Evolutionary conservation across 2,329 filamentous ascomycete genomes (phyloP), one percentile per base, ranked within the genome.

Genomic region (Cryphonectria radicalis): DNA sequence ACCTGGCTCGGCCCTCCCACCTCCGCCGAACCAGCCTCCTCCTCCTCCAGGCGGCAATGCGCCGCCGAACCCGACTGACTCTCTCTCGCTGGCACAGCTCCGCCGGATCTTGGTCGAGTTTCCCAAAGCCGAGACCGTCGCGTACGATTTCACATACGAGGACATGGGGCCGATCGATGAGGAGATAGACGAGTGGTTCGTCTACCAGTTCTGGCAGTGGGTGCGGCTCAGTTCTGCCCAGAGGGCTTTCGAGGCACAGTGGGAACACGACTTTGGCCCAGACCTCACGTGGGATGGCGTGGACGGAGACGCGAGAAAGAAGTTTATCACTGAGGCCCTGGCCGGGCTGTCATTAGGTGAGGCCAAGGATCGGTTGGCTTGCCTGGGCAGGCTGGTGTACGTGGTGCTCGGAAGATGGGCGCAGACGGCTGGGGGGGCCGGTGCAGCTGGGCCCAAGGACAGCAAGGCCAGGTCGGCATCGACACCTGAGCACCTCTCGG

Each of bases 171-270:
- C 89, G 0, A 91, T 97, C 76, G 90, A 93, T 25, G 93, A 96
- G 74, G 96, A 99, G 84, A 86, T 99, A 64, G 94, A 98, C 79
- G 96, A 99, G 82, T 99, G 96, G 96, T 99, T 99, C 81, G 90
- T 92, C 68, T 98, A 98, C 81, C 92, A 92, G 76, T 91, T 94
- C 73, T 92, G 93, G 81, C 95, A 98, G 79, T 93, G 93, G 82
- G 87, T 91, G 63, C 91, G 95, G 77, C 85, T 98, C 65, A 88
- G 92, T 68, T 89, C 91, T 68, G 91, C 93, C 28, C 93, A 93
- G 77, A 86, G 89, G 53, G 90, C 91, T 2, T 98, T 97, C 78
- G 89, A 94, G 74, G 88, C 89, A 78, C 88, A 91, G 77, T 97
- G 93, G 93, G 82, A 87, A 76, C 84, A 86, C 32, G 86, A 88